These are phyloP conservation scores for Xylariaceae sp. DNA, from an alignment of 2,329 filamentous ascomycete species.

Conservation along the genomic window DNA sequence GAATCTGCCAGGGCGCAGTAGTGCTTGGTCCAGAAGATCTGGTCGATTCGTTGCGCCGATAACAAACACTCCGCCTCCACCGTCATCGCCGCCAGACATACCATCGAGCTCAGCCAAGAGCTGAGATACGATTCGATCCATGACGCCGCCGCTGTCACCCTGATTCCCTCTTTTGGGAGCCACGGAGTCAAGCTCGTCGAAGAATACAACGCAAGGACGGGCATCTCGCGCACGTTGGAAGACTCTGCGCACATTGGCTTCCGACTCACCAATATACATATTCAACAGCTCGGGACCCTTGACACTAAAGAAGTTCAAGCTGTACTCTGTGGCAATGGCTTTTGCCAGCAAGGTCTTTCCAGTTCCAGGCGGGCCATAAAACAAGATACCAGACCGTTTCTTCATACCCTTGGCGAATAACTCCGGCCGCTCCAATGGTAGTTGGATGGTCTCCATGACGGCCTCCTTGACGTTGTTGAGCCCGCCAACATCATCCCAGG, in stretches of 20 bases:
- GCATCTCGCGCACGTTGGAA: conserved; percentile 88
- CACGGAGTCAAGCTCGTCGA: conserved; percentile 91
- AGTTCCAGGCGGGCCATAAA: conserved; percentile 89
- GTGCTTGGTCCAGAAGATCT: conserved; percentile 87
- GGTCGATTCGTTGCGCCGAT: conserved; percentile 96
- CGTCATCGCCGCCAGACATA: conserved; percentile 91
- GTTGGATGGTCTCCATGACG: conserved; percentile 94
- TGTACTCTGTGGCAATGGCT: conserved; percentile 92
- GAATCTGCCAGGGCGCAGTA: conserved; percentile 88
- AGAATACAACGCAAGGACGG: conserved; percentile 88
- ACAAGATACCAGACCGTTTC: conserved; percentile 91
- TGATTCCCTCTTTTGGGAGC: conserved; percentile 97
- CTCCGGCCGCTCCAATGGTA: conserved; percentile 89
- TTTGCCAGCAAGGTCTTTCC: conserved; percentile 93
- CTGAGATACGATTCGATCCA: conserved; percentile 97
- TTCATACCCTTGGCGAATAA: conserved; percentile 98
- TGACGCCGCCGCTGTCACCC: conserved; percentile 94
- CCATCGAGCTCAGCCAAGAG: conserved; percentile 93
- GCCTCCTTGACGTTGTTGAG: conserved; percentile 94
- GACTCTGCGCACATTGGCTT: conserved; percentile 87
- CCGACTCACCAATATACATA: conserved; percentile 96
- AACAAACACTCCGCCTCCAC: conserved; percentile 85
- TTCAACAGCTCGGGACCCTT: conserved; percentile 91
- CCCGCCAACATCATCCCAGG: conserved; percentile 95
- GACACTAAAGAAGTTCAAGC: conserved; percentile 92